Conservation (phyloP, 169 alveolate species). For the Cryptosporidium viatorum region DNA sequence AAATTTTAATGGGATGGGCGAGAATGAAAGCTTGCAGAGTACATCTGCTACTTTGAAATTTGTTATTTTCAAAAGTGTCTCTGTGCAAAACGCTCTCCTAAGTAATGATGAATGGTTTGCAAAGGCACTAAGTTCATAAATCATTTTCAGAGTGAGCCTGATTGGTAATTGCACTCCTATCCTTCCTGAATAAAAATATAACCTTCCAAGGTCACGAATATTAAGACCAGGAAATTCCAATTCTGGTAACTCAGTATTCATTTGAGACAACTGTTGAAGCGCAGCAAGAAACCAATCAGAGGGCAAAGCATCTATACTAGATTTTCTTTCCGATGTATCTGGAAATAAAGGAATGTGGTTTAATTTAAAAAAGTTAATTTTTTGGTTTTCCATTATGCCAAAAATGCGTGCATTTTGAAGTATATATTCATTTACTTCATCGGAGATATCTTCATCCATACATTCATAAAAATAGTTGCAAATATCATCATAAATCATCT, state of each 20-base stretch:
- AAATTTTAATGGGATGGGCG: neutral
- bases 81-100: slow-evolving; percentile 43
- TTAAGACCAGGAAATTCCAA: slow-evolving; percentile 47
- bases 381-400: slow-evolving; percentile 28
- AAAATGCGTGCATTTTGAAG: slow-evolving; percentile 13
- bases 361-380: neutral
- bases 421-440: slow-evolving; percentile 34
- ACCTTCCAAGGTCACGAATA: slow-evolving; percentile 46
- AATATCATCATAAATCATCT: slow-evolving; percentile 36
- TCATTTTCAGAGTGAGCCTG: slow-evolving; percentile 48
- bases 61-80: slow-evolving; percentile 9
- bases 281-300: slow-evolving; percentile 61
- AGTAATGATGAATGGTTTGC: slow-evolving; percentile 43
- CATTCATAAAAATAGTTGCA: slow-evolving; percentile 67
- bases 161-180: slow-evolving; percentile 51
- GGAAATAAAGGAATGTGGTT: slow-evolving; percentile 27
- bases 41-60: slow-evolving; percentile 44
- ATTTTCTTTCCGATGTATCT: slow-evolving; percentile 29
- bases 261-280: slow-evolving; percentile 29
- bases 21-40: slow-evolving; percentile 31
- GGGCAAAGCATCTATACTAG: slow-evolving; percentile 42
- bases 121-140: slow-evolving; percentile 43
- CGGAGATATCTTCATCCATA: slow-evolving; percentile 33
- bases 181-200: slow-evolving; percentile 65
- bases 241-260: slow-evolving; percentile 45